Percentiles rank a stretch among this genome's conserved stretches.
Conservation (phyloP, 441 rosid species). For the Aleurites moluccanus region DNA sequence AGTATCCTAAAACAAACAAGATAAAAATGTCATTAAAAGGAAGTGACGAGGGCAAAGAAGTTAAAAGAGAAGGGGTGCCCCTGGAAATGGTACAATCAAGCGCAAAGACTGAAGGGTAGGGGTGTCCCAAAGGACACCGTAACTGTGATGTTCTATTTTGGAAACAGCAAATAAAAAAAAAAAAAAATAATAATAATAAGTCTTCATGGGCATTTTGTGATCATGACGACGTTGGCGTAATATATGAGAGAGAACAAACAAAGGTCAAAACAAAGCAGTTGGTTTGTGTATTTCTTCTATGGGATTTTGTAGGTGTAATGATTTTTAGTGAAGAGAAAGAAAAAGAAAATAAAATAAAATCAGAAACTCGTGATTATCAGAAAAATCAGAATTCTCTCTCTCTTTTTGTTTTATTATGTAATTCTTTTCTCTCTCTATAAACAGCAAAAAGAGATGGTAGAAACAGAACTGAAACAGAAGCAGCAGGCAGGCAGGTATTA, state of each 20-base stretch:
- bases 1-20: no score
- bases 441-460: slow-evolving; percentile 12
- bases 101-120: slow-evolving; percentile 8
- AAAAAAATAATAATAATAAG: not conserved
- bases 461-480: slow-evolving; percentile 22
- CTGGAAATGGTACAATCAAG: slow-evolving; percentile 31
- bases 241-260: slow-evolving; percentile 24
- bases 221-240: slow-evolving; percentile 50
- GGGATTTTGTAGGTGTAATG: slow-evolving; percentile 36
- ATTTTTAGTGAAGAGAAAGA: slow-evolving; percentile 32
- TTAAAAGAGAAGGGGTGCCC: not conserved
- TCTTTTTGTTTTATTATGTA: no score
- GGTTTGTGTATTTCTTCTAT: slow-evolving; percentile 14
- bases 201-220: slow-evolving; percentile 28
- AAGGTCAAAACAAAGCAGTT: slow-evolving; percentile 84
- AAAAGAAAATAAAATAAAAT: slow-evolving; percentile 14
- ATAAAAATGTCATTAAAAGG: not conserved
- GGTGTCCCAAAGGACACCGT: slow-evolving; percentile 22
- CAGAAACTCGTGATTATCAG: slow-evolving; percentile 45
- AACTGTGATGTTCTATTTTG: not conserved
- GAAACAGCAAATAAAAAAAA: not conserved
- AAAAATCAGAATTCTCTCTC: slow-evolving; percentile 7
- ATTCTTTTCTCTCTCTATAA: slow-evolving; percentile 22
- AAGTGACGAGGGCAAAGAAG: not conserved
- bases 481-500: slow-evolving; percentile 38